Base-by-base conservation (phyloP, 2,329 filamentous ascomycete species). In the Massarina eburnea region DNA sequence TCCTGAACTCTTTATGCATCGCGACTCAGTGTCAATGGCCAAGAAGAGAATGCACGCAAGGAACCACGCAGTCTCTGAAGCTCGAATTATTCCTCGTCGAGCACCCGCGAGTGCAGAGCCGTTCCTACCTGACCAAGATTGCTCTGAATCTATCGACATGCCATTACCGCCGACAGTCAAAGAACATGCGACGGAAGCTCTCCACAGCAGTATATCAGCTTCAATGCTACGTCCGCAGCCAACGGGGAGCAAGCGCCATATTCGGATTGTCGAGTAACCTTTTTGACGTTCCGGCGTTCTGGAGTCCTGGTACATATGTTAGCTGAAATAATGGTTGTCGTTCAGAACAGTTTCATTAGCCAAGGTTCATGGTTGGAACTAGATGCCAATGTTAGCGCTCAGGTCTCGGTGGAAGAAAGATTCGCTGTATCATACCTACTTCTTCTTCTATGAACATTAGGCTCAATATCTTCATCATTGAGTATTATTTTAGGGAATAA, bases 11-110 rank as follows among this genome's bases (percentile, higher is more conserved):
- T 53, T 60, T 15, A 46, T 52, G n/a, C 57, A 59, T 26, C 32
- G 49, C 7, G 57, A 64, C 32, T 62, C 60, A 1, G 43, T 60
- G 1, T 40, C 43, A 1, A 46, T 61, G n/a, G 60, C 58, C 8
- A 64, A 57, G 46, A 63, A 58, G 49, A 58, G 59, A 1, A 63
- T 65, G 57, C 49, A 58, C 39, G 55, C 43, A 30, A 54, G 43
- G 19, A 61, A 62, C 12, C 43, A 57, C 43, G 56, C 54, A n/a
- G 37, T 37, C 12, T 52, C 48, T 8, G 41, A 46, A 15, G 43
- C 43, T 1, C 20, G 44, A n/a, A 39, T 45, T 8, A 47, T 47
- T 22, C 34, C 46, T 7, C 30, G 15, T 19, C 26, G 30, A 8
- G 33, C 32, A 20, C 29, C 18, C 15, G 29, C 26, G 14, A 39